Conservation (phyloP, 441 rosid species). For the Gossypium lobatum region DNA sequence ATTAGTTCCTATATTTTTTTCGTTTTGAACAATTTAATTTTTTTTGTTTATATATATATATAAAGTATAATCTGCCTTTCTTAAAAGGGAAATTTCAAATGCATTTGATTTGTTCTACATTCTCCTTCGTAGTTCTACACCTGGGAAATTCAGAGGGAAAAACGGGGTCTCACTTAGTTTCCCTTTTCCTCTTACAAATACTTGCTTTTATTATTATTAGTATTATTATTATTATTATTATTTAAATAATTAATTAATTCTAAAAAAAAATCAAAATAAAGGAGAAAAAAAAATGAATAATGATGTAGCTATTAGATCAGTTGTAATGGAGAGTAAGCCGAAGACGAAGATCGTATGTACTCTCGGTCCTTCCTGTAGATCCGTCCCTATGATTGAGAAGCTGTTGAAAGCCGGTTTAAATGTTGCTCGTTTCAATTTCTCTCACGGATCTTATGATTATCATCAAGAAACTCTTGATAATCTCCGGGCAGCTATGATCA, state of each 20-base stretch:
- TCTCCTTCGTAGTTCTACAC: background rate
- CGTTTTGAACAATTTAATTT: background rate
- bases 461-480: background rate
- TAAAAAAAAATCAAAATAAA: background rate
- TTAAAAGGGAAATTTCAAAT: background rate
- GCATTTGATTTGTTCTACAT: background rate
- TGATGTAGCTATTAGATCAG: background rate
- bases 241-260: background rate
- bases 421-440: background rate
- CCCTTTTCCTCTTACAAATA: background rate
- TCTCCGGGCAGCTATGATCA: background rate
- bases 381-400: background rate
- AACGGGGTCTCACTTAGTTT: background rate
- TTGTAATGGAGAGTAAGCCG: background rate
- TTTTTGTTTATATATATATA: no score
- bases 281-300: background rate
- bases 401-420: background rate
- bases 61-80: background rate
- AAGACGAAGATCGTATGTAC: background rate
- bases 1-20: no score
- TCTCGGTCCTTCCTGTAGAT: background rate
- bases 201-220: no score
- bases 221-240: background rate
- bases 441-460: background rate
- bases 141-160: background rate